Percentiles rank a stretch among this genome's conserved stretches.
phyloP scores from a whole-genome alignment of 129 eudicot species.

The Logfia minima region DNA sequence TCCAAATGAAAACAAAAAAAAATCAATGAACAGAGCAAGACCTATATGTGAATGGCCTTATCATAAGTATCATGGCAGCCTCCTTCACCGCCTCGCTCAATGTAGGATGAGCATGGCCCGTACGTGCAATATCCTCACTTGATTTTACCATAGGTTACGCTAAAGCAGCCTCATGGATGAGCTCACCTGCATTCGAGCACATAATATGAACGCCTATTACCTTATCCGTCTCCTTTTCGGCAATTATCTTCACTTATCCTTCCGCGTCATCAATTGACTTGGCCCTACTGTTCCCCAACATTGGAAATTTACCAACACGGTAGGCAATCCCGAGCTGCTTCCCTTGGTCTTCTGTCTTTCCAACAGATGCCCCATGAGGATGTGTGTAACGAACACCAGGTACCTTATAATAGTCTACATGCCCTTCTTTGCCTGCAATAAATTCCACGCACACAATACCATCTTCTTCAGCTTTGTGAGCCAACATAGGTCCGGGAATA shows the following conservation, averaged over 20 bases:
- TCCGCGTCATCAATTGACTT: slow-evolving; percentile 87
- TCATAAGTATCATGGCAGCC: slow-evolving; percentile 91
- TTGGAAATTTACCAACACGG: slow-evolving; percentile 75
- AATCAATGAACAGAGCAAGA: background rate
- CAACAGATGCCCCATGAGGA: slow-evolving; percentile 87
- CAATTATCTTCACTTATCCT: slow-evolving; percentile 73
- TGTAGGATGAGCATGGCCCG: slow-evolving; percentile 95
- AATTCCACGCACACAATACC: slow-evolving; percentile 82
- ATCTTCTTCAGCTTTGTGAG: slow-evolving; percentile 91
- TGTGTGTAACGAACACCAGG: slow-evolving; percentile 85
- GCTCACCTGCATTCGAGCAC: slow-evolving; percentile 92
- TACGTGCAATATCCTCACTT: slow-evolving; percentile 91
- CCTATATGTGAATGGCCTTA: slow-evolving; percentile 81
- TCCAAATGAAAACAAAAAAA: background rate
- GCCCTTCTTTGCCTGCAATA: slow-evolving; percentile 78
- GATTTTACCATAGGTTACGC: slow-evolving; percentile 73
- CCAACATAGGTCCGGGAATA: slow-evolving; percentile 90
- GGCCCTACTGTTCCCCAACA: slow-evolving; percentile 81
- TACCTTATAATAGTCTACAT: slow-evolving; percentile 81
- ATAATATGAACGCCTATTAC: slow-evolving; percentile 78
- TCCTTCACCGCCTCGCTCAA: slow-evolving; percentile 90
- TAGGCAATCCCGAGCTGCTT: slow-evolving; percentile 57
- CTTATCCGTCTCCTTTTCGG: slow-evolving; percentile 81
- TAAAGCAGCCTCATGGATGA: slow-evolving; percentile 77
- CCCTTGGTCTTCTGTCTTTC: slow-evolving; percentile 86